Conservation (phyloP, 2,329 filamentous ascomycete species). For the Penicillium paneum region DNA sequence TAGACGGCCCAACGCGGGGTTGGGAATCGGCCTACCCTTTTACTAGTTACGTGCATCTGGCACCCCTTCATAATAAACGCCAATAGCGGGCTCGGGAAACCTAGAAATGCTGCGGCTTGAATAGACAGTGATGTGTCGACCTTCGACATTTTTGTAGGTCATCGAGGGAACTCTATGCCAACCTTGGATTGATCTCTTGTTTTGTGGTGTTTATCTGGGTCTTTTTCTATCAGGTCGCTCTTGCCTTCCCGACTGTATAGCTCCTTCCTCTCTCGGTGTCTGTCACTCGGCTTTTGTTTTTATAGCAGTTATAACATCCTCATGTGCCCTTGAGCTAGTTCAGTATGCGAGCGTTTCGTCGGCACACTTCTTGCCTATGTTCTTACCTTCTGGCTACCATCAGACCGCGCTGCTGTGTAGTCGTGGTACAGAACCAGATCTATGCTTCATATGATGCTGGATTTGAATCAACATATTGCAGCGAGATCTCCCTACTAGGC, state of each 20-base stretch:
- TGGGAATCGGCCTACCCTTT: too few relatives aligned
- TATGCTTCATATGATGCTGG: constrained; percentile 29
- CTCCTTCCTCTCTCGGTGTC: too few relatives aligned
- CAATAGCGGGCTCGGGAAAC: too few relatives aligned
- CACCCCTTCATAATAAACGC: too few relatives aligned
- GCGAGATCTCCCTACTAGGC: constrained; percentile 41
- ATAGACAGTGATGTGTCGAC: too few relatives aligned
- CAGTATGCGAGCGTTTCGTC: constrained; percentile 5
- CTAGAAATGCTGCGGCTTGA: too few relatives aligned
- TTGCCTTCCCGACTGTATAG: background rate
- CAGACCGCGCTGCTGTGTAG: constrained; percentile 43
- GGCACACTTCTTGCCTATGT: constrained; percentile 27
- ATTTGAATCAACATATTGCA: constrained; percentile 34
- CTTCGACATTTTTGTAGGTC: too few relatives aligned
- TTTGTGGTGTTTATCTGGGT: background rate
- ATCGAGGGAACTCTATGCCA: background rate
- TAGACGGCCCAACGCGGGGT: too few relatives aligned
- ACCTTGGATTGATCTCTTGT: background rate
- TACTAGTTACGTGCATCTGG: too few relatives aligned
- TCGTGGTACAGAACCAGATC: constrained; percentile 51
- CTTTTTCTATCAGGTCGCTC: background rate
- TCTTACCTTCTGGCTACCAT: constrained; percentile 28
- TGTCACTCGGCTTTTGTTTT: background rate
- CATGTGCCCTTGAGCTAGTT: too few relatives aligned
- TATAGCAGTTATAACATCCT: background rate